Percentiles rank a stretch among this genome's conserved stretches.
These are phyloP conservation scores for Solioccasus polychromus DNA, from an alignment of 768 basidiomycete species.

Conservation along the genomic window DNA sequence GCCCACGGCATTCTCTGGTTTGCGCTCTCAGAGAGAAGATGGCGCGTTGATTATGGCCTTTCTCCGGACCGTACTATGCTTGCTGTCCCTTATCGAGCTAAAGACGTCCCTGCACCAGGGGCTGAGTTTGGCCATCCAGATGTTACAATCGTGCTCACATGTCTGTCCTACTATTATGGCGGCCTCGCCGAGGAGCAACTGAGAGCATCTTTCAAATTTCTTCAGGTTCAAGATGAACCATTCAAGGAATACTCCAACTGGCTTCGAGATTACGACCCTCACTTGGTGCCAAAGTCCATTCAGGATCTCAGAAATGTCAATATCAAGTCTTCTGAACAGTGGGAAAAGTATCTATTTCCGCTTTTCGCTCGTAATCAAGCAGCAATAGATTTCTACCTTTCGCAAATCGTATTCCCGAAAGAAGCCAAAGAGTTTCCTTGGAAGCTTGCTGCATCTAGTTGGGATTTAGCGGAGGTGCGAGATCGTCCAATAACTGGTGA, in stretches of 20 bases:
- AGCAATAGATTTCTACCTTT: too few relatives aligned
- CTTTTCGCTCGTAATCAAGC: too few relatives aligned
- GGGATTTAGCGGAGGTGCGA: not conserved
- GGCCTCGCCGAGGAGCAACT: not conserved
- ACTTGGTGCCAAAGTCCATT: too few relatives aligned
- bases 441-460: not conserved
- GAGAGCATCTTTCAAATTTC: not conserved
- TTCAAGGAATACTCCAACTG: too few relatives aligned
- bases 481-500: not conserved
- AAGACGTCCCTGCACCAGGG: not conserved
- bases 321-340: not conserved
- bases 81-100: not conserved
- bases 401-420: slow-evolving; percentile 2
- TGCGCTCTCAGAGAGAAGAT: too few relatives aligned
- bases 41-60: too few relatives aligned
- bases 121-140: not conserved
- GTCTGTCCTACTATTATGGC: too few relatives aligned
- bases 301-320: not conserved
- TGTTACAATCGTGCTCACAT: too few relatives aligned
- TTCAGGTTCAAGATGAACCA: too few relatives aligned
- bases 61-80: not conserved
- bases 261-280: too few relatives aligned
- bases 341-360: not conserved
- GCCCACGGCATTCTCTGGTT: too few relatives aligned
- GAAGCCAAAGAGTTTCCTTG: not conserved